These are phyloP conservation scores for Myxozyma monticola DNA, from an alignment of 805 yeast genomes.

Conservation along the genomic window DNA sequence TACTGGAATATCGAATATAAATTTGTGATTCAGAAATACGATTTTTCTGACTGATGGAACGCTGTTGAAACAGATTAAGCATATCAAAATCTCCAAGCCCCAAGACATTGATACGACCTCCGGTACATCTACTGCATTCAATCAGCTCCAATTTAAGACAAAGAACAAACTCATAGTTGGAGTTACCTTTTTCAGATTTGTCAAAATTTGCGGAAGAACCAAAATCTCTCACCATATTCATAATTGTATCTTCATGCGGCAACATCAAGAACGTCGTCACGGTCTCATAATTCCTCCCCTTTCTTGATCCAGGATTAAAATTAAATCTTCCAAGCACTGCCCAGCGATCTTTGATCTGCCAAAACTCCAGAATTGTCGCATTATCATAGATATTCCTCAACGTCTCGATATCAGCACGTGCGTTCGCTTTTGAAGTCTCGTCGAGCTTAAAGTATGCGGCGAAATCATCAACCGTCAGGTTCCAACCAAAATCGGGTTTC, in stretches of 20 bases:
- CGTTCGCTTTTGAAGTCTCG: neutral
- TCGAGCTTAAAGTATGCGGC: neutral
- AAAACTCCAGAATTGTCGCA: neutral
- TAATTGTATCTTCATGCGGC: conserved; percentile 1
- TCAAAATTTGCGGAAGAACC: no score
- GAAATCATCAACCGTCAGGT: neutral
- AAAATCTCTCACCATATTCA: no score
- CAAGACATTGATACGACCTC: no score
- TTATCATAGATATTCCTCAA: neutral
- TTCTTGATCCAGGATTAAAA: no score
- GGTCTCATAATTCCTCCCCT: no score
- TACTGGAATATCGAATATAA: neutral
- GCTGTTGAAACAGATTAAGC: conserved; percentile 7
- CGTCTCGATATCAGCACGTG: neutral
- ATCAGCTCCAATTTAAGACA: no score
- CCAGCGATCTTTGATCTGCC: conserved; percentile 8
- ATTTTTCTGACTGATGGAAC: conserved; percentile 7
- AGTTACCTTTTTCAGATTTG: no score
- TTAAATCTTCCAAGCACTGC: conserved; percentile 4
- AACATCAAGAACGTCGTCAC: conserved; percentile 6
- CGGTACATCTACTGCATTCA: no score
- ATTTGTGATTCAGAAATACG: no score
- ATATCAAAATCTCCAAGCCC: no score
- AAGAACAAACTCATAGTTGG: no score
- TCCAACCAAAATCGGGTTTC: no score